A percentile compares a stretch with the other conserved stretches of the same genome.
phyloP scores from a whole-genome alignment of 2,329 filamentous ascomycete species.

The Paraphoma chrysanthemicola region DNA sequence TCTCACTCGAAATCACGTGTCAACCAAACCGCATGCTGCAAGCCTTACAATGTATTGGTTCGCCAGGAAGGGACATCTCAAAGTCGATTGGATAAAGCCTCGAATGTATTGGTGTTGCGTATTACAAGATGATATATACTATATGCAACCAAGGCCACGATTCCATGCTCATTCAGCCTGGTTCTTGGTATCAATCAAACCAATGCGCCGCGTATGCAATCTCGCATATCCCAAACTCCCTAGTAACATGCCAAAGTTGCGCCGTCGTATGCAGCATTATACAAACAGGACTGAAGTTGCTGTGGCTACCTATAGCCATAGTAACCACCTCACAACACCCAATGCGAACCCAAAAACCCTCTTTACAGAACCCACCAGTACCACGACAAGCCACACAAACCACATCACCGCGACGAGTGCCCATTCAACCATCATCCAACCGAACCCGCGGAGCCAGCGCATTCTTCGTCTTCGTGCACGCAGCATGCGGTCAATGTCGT shows the following conservation, averaged over 20 bases:
- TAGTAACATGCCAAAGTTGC: background rate
- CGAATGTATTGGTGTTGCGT: too few relatives aligned
- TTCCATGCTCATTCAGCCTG: background rate
- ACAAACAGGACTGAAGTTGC: background rate
- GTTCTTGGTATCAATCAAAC: background rate
- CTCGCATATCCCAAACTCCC: background rate
- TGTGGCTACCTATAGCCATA: slow-evolving; percentile 63
- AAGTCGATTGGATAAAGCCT: too few relatives aligned
- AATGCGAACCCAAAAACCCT: slow-evolving; percentile 68
- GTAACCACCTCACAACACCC: slow-evolving; percentile 75
- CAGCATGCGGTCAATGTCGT: slow-evolving; percentile 73
- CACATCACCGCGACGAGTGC: slow-evolving; percentile 87
- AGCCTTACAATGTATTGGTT: background rate
- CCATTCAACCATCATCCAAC: slow-evolving; percentile 89
- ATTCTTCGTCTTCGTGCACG: slow-evolving; percentile 76
- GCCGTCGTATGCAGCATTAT: slow-evolving; percentile 7
- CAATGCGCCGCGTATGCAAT: background rate
- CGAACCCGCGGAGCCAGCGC: slow-evolving; percentile 75
- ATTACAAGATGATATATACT: too few relatives aligned
- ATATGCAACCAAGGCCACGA: too few relatives aligned
- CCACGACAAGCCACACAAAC: slow-evolving; percentile 91
- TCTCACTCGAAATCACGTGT: slow-evolving; percentile 11
- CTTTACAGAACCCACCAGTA: slow-evolving; percentile 71
- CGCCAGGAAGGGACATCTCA: too few relatives aligned
- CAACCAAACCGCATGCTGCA: background rate